A percentile compares a stretch with the other conserved stretches of the same genome.
Evolutionary conservation across 257 asterid species (phyloP).

Genomic region (Solanum infundibuliforme): DNA sequence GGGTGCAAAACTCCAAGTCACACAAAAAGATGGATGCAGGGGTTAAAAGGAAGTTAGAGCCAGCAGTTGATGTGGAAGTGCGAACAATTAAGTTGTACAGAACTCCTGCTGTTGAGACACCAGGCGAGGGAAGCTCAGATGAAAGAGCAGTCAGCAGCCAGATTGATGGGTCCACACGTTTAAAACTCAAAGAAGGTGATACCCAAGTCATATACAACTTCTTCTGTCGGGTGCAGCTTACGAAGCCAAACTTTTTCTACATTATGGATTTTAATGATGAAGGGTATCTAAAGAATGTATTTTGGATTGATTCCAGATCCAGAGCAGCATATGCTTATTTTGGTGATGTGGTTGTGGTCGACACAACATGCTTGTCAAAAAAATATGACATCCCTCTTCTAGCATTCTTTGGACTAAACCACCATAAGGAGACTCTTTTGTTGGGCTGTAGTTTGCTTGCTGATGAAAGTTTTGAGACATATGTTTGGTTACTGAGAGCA

Average conservation of each 20-base stretch:
- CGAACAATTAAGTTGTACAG: conserved; percentile 50
- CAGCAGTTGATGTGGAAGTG: conserved; percentile 33
- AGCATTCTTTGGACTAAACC: conserved; percentile 22
- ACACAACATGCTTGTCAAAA: conserved; percentile 23
- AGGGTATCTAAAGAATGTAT: conserved; percentile 22
- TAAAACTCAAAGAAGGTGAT: conserved; percentile 19
- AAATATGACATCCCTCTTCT: conserved; percentile 19
- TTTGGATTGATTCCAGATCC: conserved; percentile 30
- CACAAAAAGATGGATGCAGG: conserved; percentile 36
- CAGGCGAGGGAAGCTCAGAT: conserved; percentile 19
- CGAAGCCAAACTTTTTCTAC: conserved; percentile 24
- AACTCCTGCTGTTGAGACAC: conserved; percentile 15
- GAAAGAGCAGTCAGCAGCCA: conserved; percentile 12
- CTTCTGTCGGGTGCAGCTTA: conserved; percentile 18
- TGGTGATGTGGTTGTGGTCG: conserved; percentile 24
- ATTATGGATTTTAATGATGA: conserved; percentile 31
- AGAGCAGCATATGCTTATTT: conserved; percentile 25
- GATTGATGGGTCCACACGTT: conserved; percentile 11
- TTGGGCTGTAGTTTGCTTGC: conserved; percentile 25
- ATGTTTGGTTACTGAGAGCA: conserved; percentile 31
- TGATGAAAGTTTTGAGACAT: conserved; percentile 23
- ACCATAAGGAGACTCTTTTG: conserved; percentile 24
- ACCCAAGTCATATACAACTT: conserved; percentile 10
- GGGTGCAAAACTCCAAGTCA: conserved; percentile 40
- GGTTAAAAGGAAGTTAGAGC: conserved; percentile 39